Evolutionary conservation across 1,284 basidiomycete species (phyloP), one percentile per base, ranked within the genome.

Genomic region (Psilocybe mexicana): DNA sequence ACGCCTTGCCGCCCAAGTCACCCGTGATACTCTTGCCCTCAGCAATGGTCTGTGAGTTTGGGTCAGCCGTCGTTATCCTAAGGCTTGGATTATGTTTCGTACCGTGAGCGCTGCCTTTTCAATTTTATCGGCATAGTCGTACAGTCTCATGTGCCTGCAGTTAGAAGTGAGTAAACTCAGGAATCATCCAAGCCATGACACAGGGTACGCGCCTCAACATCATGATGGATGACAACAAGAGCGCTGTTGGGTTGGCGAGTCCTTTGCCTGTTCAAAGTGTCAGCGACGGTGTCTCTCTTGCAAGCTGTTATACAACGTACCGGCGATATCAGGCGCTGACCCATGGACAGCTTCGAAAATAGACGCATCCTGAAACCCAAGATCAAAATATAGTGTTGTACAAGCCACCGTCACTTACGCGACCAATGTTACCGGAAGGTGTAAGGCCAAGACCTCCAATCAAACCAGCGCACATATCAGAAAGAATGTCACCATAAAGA

Each of bases 291-390:
- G 53, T 33, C 42, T 43, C 50, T 76, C 64, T 57, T 43, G 46
- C 26, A 51, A 47, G 33, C 10, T 18, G 18, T 18, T 44, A 38
- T 25, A 24, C 24, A 26, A 59, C 79, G 59, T 69, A 80, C 89
- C 90, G 68, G 89, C 91, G 70, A 93, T 93, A 69, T 93, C 91
- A 14, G 91, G 91, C 14, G 95, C 94, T 43, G 94, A 96, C 62
- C 97, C 97, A 80, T 99, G 97, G 30, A 99, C 97, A 61, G 97
- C 96, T 80, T 99, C 97, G 69, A 99, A 99, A 77, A 99, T 99
- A 61, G 95, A 98, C 44, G 97, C 97, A 76, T 98, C 96, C 88
- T 94, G 33, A 35, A 23, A 33, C 12, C 24, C 28, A 8, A 40
- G 43, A 50, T 30, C 4, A 55, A 60, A n/a, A 59, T 28, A 47